Evolutionary conservation across 2,329 filamentous ascomycete species (phyloP).

Genomic region (Leptoxyphium fumago): DNA sequence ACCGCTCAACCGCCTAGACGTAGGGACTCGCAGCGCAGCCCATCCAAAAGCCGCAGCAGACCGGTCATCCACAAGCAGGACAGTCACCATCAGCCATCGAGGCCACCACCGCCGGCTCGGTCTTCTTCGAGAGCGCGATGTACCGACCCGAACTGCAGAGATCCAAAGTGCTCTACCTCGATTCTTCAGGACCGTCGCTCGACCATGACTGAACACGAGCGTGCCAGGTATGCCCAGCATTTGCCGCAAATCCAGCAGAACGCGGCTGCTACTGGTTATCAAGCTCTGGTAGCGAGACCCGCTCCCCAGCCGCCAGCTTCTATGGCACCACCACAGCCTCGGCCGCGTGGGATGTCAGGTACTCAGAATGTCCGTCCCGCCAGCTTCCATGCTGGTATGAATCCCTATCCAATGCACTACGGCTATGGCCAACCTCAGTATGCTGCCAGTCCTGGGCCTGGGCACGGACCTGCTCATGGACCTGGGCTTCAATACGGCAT

Average conservation of each 20-base stretch:
- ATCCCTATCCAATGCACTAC: constrained; percentile 2
- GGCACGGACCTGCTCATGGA: too few species aligned
- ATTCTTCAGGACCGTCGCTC: constrained; percentile 12
- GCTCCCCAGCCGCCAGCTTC: neutral
- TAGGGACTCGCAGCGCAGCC: constrained; percentile 1
- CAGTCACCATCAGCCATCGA: constrained; percentile 5
- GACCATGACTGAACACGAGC: constrained; percentile 6
- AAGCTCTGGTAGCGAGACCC: constrained; percentile 3
- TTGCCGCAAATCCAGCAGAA: constrained; percentile 2
- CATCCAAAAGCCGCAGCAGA: constrained; percentile 5
- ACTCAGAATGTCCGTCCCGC: constrained; percentile 6
- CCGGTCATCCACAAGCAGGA: constrained; percentile 14
- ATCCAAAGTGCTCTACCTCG: constrained; percentile 18
- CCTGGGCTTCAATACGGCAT: neutral
- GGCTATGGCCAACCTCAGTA: neutral
- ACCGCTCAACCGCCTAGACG: neutral
- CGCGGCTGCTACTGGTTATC: constrained; percentile 2
- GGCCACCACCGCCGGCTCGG: constrained; percentile 3
- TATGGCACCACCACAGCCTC: constrained; percentile 5
- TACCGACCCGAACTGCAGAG: constrained; percentile 32
- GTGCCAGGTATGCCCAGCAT: constrained; percentile 2
- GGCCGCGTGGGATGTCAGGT: constrained; percentile 6
- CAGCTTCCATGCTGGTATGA: constrained; percentile 10
- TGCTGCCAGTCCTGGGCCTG: neutral
- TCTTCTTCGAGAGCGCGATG: constrained; percentile 31